Base-by-base conservation (phyloP, 2,329 filamentous ascomycete species). In the Pseudogymnoascus sp. region DNA sequence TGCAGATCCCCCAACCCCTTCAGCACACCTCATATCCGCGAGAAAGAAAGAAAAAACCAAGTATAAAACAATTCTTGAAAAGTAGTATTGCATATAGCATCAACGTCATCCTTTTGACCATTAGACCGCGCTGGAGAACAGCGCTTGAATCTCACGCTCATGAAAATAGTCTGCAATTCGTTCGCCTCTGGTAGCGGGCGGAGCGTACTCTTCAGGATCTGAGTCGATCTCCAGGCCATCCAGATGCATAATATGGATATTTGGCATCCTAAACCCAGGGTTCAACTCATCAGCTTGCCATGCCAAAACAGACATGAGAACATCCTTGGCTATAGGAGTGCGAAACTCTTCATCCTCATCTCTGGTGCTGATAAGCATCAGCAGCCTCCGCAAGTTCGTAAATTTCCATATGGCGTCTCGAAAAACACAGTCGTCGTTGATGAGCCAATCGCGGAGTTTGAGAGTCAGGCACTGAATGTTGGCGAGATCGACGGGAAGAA, bases 381-480 rank as follows among this genome's bases (percentile, higher is more conserved):
- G 6, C 51, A 57, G 19, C 7, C 11, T 13, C 28, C 7, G 7
- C 51, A 57, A 57, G 21, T 13, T 57, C 10, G 51, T 57, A 21
- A 57, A 57, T 36, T 57, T 57, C 51, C 51, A 57, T 10, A 57
- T 57, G n/a, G 51, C 51, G 11, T 57, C 51, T 34, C 51, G 51
- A 34, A 57, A 57, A 57, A 57, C 28, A 10, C 51, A 57, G 28
- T 57, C 51, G 10, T 57, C 51, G 13, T 57, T 57, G 51, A 57
- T 57, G 10, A 57, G 51, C 51, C 51, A 57, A 14, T 57, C 51
- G 14, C 51, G 34, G n/a, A 57, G 51, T 36, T 57, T 57, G 4
- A 57, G 51, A 36, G 51, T 57, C 51, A 57, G 36, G 19, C 3
- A 16, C 11, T 8, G 28, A 57, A 57, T 57, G 16, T 57, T 57